These are phyloP conservation scores for Cordyceps cateniannulata DNA, from an alignment of 2,329 filamentous ascomycete genomes.

Conservation along the genomic window DNA sequence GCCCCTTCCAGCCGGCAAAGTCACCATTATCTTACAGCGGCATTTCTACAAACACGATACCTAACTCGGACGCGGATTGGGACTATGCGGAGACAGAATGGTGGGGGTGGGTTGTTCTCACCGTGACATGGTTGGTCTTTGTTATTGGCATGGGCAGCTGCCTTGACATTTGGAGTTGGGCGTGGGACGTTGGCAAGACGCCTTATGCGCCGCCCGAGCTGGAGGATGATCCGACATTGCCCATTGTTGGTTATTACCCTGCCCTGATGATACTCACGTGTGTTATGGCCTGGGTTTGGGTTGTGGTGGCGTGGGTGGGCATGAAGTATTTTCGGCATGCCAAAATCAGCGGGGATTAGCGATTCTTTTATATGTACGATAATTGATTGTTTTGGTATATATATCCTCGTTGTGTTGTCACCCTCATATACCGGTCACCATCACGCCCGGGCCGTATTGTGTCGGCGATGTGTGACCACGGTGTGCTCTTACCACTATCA, in stretches of 20 bases:
- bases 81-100: constrained; percentile 93
- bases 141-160: constrained; percentile 95
- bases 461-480: too few species aligned
- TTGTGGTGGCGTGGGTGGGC: constrained; percentile 92
- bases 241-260: constrained; percentile 95
- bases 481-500: too few species aligned
- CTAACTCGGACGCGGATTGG: constrained; percentile 55
- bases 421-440: too few species aligned
- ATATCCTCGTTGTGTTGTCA: not conserved
- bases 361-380: not conserved
- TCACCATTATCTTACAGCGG: constrained; percentile 54
- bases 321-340: constrained; percentile 99
- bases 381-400: not conserved
- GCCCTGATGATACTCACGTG: constrained; percentile 86
- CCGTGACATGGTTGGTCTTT: constrained; percentile 92
- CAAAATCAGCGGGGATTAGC: constrained; percentile 66
- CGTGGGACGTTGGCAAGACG: constrained; percentile 95
- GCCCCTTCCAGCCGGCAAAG: constrained; percentile 47
- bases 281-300: constrained; percentile 99
- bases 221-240: constrained; percentile 88
- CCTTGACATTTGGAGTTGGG: constrained; percentile 94
- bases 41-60: constrained; percentile 41
- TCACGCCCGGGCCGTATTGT: not conserved
- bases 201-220: constrained; percentile 93
- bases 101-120: constrained; percentile 94